Evolutionary conservation across 768 basidiomycete genomes (phyloP), one percentile per base, ranked within the genome.

Genomic region (Auricularia auricula-judae): DNA sequence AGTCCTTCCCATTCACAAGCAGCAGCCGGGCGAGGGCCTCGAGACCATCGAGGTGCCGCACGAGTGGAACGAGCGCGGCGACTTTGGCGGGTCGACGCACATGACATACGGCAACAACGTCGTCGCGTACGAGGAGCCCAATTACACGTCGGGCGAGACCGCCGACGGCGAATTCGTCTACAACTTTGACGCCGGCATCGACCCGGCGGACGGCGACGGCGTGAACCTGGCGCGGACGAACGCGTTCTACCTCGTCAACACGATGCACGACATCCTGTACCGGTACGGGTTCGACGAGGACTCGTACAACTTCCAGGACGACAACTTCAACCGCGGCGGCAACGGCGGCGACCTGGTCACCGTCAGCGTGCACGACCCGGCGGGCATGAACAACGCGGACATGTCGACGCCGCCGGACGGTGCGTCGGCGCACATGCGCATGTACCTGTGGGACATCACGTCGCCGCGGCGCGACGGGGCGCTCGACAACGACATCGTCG

Each of bases 391-490:
- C 70, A 80, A 81, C 65, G 56, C 56, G 67, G 79, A 74, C 77
- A 76, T 74, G 71, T 65, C 76, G 68, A 34, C 72, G 35, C 78
- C 76, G 16, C 69, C 64, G 29, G 56, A 59, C 23, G 56, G 56
- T 7, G 12, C 56, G 56, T 14, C 23, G 11, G 56, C 16, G 29
- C 39, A 61, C 14, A 59, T 59, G 56, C 56, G 56, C 56, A 65
- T 65, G 64, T 64, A 68, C 63, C 61, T 69, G 59, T 69, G 67
- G 71, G 67, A 69, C 63, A 36, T 63, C 18, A 69, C 66, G 4
- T 75, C 81, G 71, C 84, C 84, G n/a, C 74, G 80, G 70, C 80
- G 86, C 56, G 86, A 88, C 62, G 86, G 86, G 33, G 80, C 85
- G 18, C 73, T 87, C 34, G 84, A 86, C 68, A 85, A 85, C 68